phyloP scores from a whole-genome alignment of 352 stramenopile genomes.

The Pythium guiyangense region DNA sequence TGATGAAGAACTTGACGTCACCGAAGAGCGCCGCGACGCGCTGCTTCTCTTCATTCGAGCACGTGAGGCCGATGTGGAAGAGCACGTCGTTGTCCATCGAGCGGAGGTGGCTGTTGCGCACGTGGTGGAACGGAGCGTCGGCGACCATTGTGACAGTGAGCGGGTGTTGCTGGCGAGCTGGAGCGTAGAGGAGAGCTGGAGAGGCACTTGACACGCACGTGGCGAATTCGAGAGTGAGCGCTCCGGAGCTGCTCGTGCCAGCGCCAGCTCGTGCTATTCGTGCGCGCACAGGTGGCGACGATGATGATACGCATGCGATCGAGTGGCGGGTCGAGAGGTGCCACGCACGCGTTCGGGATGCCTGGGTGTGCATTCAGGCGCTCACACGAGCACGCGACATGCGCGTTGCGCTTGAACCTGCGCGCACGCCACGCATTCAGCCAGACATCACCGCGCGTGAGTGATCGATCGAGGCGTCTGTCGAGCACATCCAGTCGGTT shows the following conservation, averaged over 20 bases:
- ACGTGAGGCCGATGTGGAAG: conserved; percentile 75
- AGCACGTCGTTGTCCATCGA: conserved; percentile 63
- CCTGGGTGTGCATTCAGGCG: conserved; percentile 2
- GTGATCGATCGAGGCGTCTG: too few species aligned
- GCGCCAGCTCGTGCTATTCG: neutral
- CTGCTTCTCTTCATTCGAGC: conserved; percentile 37
- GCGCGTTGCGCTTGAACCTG: conserved; percentile 7
- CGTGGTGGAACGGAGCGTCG: conserved; percentile 19
- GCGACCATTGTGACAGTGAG: conserved; percentile 4
- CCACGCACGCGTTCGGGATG: neutral
- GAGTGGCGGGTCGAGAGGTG: too few species aligned
- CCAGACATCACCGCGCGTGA: neutral
- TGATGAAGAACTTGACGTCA: conserved; percentile 79
- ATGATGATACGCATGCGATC: neutral
- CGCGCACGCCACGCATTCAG: conserved; percentile 6
- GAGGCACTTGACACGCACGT: conserved; percentile 7
- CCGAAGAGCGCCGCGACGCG: conserved; percentile 48
- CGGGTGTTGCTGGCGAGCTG: neutral
- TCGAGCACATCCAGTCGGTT: neutral
- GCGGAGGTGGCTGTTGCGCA: conserved; percentile 60
- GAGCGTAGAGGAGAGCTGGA: neutral
- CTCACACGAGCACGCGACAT: conserved; percentile 9
- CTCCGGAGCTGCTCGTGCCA: neutral
- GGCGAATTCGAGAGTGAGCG: conserved; percentile 10
- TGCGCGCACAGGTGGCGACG: too few species aligned